Percentiles rank a stretch among this genome's conserved stretches.
Evolutionary conservation across 768 basidiomycete genomes (phyloP).

Genomic region (Hypsizygus marmoreus): DNA sequence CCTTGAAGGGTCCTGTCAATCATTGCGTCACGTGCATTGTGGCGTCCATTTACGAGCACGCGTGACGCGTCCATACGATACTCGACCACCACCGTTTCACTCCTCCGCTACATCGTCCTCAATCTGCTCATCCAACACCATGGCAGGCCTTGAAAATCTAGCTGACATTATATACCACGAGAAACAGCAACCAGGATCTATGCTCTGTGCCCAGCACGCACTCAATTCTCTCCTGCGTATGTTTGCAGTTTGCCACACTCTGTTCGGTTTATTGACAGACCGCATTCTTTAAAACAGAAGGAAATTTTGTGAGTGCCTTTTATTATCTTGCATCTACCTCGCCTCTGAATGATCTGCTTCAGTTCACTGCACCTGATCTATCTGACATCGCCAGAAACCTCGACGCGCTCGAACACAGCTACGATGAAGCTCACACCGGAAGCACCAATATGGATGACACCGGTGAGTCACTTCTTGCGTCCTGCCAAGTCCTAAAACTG

Average conservation of each 20-base stretch:
- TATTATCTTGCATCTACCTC: background rate
- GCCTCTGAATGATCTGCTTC: conserved; percentile 8
- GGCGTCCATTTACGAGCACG: no score
- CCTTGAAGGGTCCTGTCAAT: no score
- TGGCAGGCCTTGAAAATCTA: conserved; percentile 55
- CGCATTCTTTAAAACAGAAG: conserved; percentile 30
- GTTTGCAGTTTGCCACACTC: conserved; percentile 28
- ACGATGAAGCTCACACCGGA: conserved; percentile 47
- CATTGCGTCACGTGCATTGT: no score
- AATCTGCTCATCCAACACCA: conserved; percentile 3
- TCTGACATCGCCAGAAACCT: conserved; percentile 70
- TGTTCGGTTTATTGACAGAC: conserved; percentile 9
- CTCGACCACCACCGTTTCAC: background rate
- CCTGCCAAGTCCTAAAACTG: background rate
- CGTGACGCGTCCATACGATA: background rate
- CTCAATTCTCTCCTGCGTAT: conserved; percentile 78
- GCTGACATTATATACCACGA: conserved; percentile 73
- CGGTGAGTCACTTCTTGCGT: conserved; percentile 39
- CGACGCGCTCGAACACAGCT: conserved; percentile 65
- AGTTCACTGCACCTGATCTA: conserved; percentile 84
- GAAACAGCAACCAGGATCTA: conserved; percentile 73
- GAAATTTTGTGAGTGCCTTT: conserved; percentile 40
- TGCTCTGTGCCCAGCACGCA: conserved; percentile 88
- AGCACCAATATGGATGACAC: conserved; percentile 93
- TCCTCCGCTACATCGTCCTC: background rate